Conservation (phyloP, 164 flowering plant species). For the Vitis amurensis region DNA sequence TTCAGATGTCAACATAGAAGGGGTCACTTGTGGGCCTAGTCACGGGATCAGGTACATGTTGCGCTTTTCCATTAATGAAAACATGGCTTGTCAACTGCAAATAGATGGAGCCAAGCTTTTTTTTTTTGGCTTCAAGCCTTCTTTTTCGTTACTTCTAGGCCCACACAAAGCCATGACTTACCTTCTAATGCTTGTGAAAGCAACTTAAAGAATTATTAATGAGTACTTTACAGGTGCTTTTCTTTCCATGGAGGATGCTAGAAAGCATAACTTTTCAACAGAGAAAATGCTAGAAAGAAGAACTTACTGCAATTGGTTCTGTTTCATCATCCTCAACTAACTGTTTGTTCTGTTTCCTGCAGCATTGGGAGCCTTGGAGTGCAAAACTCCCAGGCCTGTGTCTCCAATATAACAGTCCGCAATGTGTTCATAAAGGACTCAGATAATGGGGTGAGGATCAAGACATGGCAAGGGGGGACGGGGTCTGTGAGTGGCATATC, state of each 20-base stretch:
- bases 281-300: no score
- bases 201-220: no score
- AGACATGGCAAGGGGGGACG: conserved; percentile 82
- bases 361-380: conserved; percentile 81
- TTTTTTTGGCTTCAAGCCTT: background rate
- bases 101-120: background rate
- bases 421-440: conserved; percentile 54
- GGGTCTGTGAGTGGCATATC: conserved; percentile 55
- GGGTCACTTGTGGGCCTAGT: conserved; percentile 72
- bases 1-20: conserved; percentile 53
- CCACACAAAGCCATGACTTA: no score
- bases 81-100: no score
- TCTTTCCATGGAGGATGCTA: no score
- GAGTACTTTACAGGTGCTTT: no score
- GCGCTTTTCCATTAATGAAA: background rate
- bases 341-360: conserved; percentile 7
- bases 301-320: background rate
- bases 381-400: conserved; percentile 71
- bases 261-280: no score
- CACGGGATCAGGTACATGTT: conserved; percentile 67
- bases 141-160: no score
- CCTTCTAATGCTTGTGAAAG: no score
- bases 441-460: conserved; percentile 67
- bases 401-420: conserved; percentile 59
- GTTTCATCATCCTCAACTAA: background rate